phyloP scores from a whole-genome alignment of 805 yeast species.

The Suhomyces kilbournensis region DNA sequence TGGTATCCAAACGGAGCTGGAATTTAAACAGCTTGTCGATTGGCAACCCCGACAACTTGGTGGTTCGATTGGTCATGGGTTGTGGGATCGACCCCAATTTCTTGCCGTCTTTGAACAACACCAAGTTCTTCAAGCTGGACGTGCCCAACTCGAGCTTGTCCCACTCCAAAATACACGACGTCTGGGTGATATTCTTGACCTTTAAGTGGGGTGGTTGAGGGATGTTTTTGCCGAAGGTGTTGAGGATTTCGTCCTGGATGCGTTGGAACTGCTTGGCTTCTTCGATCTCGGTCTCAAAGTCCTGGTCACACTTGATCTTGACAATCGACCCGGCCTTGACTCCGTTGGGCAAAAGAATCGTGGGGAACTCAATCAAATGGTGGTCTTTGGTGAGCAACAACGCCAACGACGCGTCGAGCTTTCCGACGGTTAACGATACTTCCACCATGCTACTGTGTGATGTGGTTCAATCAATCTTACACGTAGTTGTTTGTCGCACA shows the following conservation, averaged over 20 bases:
- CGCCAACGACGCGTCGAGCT: slow-evolving; percentile 92
- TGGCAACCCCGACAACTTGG: slow-evolving; percentile 88
- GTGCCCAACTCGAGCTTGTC: slow-evolving; percentile 82
- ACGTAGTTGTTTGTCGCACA: too few relatives aligned
- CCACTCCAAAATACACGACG: slow-evolving; percentile 94
- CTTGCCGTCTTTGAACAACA: slow-evolving; percentile 69
- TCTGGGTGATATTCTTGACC: slow-evolving; percentile 81
- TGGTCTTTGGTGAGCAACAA: slow-evolving; percentile 86
- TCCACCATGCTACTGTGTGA: slow-evolving; percentile 58
- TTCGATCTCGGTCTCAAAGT: slow-evolving; percentile 57
- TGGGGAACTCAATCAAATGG: slow-evolving; percentile 95
- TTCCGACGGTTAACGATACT: slow-evolving; percentile 92
- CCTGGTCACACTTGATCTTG: slow-evolving; percentile 79
- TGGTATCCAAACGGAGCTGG: slow-evolving; percentile 76
- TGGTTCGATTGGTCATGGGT: slow-evolving; percentile 72
- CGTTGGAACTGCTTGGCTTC: slow-evolving; percentile 58
- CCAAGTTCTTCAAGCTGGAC: slow-evolving; percentile 70
- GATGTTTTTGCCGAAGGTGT: slow-evolving; percentile 65
- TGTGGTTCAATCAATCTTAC: too few relatives aligned
- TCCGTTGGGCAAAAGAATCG: slow-evolving; percentile 84
- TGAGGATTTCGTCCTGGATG: slow-evolving; percentile 71
- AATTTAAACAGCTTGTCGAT: slow-evolving; percentile 80
- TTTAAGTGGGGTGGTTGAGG: slow-evolving; percentile 72
- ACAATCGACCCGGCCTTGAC: slow-evolving; percentile 91
- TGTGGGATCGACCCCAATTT: slow-evolving; percentile 81